Evolutionary conservation across 1,284 basidiomycete genomes (phyloP), one percentile per base, ranked within the genome.

Genomic region (Apiotrichum porosum): DNA sequence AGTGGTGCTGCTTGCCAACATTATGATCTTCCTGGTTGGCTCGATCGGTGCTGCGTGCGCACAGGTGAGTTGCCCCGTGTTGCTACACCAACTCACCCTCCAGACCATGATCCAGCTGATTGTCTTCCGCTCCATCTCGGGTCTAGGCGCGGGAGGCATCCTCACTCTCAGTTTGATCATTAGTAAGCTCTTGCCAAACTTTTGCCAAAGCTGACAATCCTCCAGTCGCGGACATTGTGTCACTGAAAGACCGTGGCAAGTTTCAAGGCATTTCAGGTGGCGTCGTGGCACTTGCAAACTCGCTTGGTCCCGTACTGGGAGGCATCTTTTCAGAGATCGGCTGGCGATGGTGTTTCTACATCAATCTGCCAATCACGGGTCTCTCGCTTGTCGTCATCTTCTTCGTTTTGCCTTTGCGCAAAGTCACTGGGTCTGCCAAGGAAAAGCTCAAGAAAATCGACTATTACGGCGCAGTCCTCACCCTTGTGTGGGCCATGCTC

Each of bases 71-170:
- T n/a, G n/a, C n/a, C n/a, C n/a, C n/a, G n/a, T n/a, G n/a, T n/a
- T n/a, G n/a, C n/a, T n/a, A n/a, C n/a, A n/a, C n/a, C n/a, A n/a
- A n/a, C 81, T 3, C n/a, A n/a, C n/a, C n/a, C n/a, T n/a, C 4
- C 78, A 75, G 54, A 80, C 74, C 1, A 83, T 87, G 56, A 70
- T 81, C 3, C 77, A 85, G 57, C 72, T 88, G 39, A 87, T 88
- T 58, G 69, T 86, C 3, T 83, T 84, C 55, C 78, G 86, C 35
- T 47, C 48, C 12, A 46, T 56, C 19, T 46, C 45, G 15, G 61
- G 59, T 18, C 28, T 61, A 3, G 62, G 62, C 14, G 61, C 61
- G 1, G 64, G 64, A 6, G 62, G 61, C 2, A 60, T 64, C 39
- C 33, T 65, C 9, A 66, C 64, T 0, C 50, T 59, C 6, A 37